Conservation (phyloP, 1,139 yeast genomes). For the Suhomyces taliae region DNA sequence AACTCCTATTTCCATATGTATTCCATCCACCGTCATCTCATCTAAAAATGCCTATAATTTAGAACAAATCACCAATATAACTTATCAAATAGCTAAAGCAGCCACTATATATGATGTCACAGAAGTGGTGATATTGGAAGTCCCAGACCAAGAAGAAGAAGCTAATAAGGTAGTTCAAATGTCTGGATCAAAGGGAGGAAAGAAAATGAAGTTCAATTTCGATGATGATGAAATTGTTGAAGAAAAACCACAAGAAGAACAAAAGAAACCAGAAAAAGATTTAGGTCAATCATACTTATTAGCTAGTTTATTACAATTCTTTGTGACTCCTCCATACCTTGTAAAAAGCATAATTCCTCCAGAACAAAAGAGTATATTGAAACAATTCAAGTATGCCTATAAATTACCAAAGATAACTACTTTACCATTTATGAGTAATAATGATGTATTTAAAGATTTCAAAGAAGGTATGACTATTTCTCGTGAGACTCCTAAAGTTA, state of each 20-base stretch:
- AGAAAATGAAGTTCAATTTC: slow-evolving; percentile 38
- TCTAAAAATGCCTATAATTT: slow-evolving; percentile 57
- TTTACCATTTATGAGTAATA: slow-evolving; percentile 69
- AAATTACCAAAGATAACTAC: slow-evolving; percentile 71
- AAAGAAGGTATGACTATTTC: slow-evolving; percentile 74
- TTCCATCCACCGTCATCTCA: slow-evolving; percentile 62
- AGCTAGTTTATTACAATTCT: slow-evolving; percentile 74
- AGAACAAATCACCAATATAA: slow-evolving; percentile 69
- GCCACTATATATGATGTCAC: slow-evolving; percentile 68
- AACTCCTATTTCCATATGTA: slow-evolving; percentile 51
- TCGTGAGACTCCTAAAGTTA: slow-evolving; percentile 45
- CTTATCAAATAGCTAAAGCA: slow-evolving; percentile 77
- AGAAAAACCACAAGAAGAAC: slow-evolving; percentile 5
- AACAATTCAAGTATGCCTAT: slow-evolving; percentile 62
- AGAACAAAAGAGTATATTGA: slow-evolving; percentile 26
- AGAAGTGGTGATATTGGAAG: slow-evolving; percentile 70
- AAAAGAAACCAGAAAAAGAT: slow-evolving; percentile 20
- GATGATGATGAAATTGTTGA: slow-evolving; percentile 26
- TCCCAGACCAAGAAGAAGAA: slow-evolving; percentile 26
- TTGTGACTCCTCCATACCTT: slow-evolving; percentile 84
- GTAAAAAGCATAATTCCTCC: slow-evolving; percentile 57
- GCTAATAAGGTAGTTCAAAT: slow-evolving; percentile 20
- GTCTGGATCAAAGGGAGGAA: slow-evolving; percentile 28
- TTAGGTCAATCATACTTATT: slow-evolving; percentile 49
- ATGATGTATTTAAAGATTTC: slow-evolving; percentile 34